Evolutionary conservation across 495 filamentous ascomycete genomes (phyloP).

Genomic region (Gamarada debralockiae): DNA sequence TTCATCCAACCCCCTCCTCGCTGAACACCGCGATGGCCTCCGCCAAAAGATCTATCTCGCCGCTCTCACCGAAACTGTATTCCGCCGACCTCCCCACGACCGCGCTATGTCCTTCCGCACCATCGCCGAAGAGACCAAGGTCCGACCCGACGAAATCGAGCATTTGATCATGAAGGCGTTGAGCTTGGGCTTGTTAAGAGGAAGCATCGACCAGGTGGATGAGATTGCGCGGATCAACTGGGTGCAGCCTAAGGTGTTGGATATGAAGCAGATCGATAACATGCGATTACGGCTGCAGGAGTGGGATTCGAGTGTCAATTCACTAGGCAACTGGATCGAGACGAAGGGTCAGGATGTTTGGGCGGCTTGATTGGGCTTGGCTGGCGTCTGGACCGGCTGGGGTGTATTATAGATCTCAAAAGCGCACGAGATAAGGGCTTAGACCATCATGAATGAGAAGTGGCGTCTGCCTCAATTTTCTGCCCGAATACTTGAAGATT

Average conservation of each 20-base stretch:
- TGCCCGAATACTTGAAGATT: no score
- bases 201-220: slow-evolving; percentile 94
- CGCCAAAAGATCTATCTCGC: slow-evolving; percentile 97
- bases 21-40: slow-evolving; percentile 74
- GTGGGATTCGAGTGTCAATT: slow-evolving; percentile 94
- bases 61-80: slow-evolving; percentile 93
- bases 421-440: slow-evolving; percentile 2
- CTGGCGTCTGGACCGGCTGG: slow-evolving; percentile 23
- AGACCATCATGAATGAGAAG: background rate
- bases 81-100: slow-evolving; percentile 92
- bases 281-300: slow-evolving; percentile 86
- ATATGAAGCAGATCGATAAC: slow-evolving; percentile 91
- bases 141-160: slow-evolving; percentile 86
- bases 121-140: slow-evolving; percentile 89
- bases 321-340: slow-evolving; percentile 94
- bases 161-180: slow-evolving; percentile 98
- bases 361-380: slow-evolving; percentile 58
- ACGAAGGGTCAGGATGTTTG: slow-evolving; percentile 83
- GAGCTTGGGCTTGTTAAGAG: slow-evolving; percentile 82
- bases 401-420: slow-evolving; percentile 23
- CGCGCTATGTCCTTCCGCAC: slow-evolving; percentile 86
- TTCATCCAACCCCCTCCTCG: slow-evolving; percentile 70
- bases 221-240: slow-evolving; percentile 93
- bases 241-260: slow-evolving; percentile 97
- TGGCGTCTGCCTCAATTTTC: no score